phyloP scores from a whole-genome alignment of 1,284 basidiomycete species.

The Trametes sp. region DNA sequence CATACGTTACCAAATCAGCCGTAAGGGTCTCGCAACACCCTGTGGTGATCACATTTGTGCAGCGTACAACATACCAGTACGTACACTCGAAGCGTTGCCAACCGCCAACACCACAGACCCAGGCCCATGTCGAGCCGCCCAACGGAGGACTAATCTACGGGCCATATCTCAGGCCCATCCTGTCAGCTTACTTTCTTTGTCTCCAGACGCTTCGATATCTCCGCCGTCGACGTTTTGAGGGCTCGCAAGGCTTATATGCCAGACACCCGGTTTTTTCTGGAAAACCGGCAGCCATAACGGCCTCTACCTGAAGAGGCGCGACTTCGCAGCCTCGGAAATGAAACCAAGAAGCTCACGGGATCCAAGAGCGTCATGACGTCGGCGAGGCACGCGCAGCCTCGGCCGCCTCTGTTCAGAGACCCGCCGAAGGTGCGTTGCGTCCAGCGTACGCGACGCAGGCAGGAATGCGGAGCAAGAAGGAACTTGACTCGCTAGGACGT shows the following conservation, averaged over 20 bases:
- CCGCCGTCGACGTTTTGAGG: conserved; percentile 4
- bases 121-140: too few relatives aligned
- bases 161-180: background rate
- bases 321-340: conserved; percentile 27
- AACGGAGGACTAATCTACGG: too few relatives aligned
- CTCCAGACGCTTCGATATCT: background rate
- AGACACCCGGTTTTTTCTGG: background rate
- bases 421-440: background rate
- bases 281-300: background rate
- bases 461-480: background rate
- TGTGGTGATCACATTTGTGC: background rate
- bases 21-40: background rate
- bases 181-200: background rate
- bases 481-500: background rate
- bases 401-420: conserved; percentile 9
- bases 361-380: conserved; percentile 19
- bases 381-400: conserved; percentile 8
- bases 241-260: background rate
- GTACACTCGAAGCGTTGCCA: background rate
- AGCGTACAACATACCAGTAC: background rate
- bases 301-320: background rate
- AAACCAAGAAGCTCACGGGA: conserved; percentile 18
- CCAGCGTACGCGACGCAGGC: conserved; percentile 5
- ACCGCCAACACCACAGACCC: background rate
- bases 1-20: background rate